phyloP scores from a whole-genome alignment of 306 rosid genomes.

The Cicer yamashitae region DNA sequence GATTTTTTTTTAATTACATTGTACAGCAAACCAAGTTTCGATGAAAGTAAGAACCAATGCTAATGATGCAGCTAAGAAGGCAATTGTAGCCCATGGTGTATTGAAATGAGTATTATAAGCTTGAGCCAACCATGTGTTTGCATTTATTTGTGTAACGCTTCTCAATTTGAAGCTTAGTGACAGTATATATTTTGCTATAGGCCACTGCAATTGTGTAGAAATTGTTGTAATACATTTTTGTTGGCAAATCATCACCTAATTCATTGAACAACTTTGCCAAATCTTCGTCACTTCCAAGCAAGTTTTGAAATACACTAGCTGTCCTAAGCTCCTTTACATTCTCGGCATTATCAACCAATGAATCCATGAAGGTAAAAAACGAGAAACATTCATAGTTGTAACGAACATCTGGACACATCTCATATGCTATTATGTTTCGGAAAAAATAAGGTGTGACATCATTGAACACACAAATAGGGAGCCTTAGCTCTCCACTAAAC shows the following conservation, averaged over 20 bases:
- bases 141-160: background rate
- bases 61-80: no score
- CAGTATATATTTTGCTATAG: background rate
- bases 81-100: no score
- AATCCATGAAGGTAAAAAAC: background rate
- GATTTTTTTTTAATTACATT: no score
- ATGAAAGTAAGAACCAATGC: no score
- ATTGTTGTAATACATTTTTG: no score
- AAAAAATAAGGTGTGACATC: background rate
- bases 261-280: no score
- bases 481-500: background rate
- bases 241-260: no score
- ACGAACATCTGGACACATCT: slow-evolving; percentile 3
- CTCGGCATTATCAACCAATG: slow-evolving; percentile 1
- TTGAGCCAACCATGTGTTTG: background rate
- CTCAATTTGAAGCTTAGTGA: background rate
- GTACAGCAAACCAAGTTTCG: background rate
- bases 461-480: background rate
- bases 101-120: background rate
- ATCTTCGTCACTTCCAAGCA: no score
- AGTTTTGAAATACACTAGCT: no score
- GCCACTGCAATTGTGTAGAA: background rate
- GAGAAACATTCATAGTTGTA: background rate
- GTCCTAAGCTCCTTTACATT: no score
- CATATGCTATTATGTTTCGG: slow-evolving; percentile 4